Conservation (phyloP, 129 eudicot species). For the Escallonia rubra region DNA sequence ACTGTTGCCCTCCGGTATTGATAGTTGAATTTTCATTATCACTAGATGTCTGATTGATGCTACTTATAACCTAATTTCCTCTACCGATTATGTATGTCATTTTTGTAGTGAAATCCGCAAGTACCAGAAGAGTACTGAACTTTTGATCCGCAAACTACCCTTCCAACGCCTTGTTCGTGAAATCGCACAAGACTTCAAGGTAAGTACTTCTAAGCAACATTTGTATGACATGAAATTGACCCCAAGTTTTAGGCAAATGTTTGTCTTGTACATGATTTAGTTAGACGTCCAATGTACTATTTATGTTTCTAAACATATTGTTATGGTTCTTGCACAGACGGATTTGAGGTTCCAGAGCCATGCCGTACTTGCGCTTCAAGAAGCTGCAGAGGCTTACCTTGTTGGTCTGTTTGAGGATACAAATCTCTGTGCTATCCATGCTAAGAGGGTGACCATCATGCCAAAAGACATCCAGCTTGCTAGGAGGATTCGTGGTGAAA, state of each 20-base stretch:
- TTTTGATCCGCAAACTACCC: slow-evolving; percentile 26
- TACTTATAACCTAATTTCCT: not conserved
- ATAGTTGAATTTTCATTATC: not conserved
- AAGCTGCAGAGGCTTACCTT: slow-evolving; percentile 30
- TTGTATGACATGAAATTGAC: not conserved
- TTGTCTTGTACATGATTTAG: not conserved
- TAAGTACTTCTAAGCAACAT: not conserved
- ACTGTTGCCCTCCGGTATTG: slow-evolving; percentile 27
- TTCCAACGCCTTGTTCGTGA: slow-evolving; percentile 34
- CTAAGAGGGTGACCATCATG: slow-evolving; percentile 28
- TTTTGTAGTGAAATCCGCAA: slow-evolving; percentile 24
- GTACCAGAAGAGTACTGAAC: slow-evolving; percentile 29
- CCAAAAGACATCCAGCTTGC: slow-evolving; percentile 32
- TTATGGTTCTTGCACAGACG: slow-evolving; percentile 8
- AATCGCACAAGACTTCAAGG: slow-evolving; percentile 35
- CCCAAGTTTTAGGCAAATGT: too few species aligned
- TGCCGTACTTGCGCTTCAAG: slow-evolving; percentile 32
- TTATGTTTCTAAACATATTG: not conserved
- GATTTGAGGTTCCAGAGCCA: slow-evolving; percentile 35
- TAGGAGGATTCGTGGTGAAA: slow-evolving; percentile 26
- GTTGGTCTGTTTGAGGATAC: slow-evolving; percentile 28
- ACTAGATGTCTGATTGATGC: not conserved
- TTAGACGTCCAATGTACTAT: not conserved
- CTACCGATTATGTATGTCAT: not conserved
- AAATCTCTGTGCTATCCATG: slow-evolving; percentile 19